Evolutionary conservation across 345 rosid genomes (phyloP).

Genomic region (Arabidopsis arenosa): DNA sequence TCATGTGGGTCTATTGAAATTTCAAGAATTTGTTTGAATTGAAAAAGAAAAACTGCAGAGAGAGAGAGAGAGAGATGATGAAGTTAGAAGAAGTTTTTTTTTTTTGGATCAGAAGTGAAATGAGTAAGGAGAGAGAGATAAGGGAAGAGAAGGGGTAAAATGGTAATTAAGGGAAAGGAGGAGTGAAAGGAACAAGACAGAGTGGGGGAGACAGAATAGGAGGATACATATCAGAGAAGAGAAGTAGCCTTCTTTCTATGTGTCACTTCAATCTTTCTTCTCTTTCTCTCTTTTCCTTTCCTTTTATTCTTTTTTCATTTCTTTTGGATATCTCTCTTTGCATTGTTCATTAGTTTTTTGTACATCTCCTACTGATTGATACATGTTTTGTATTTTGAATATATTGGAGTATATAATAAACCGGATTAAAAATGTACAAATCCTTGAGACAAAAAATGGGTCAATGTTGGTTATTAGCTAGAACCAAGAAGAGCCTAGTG

Average conservation of each 20-base stretch:
- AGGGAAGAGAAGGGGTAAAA: conserved; percentile 2
- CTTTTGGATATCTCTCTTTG: conserved; percentile 4
- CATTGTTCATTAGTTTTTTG: conserved; percentile 18
- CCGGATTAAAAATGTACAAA: not conserved
- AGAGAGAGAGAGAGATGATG: not conserved
- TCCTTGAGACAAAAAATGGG: not conserved
- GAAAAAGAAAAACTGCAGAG: not conserved
- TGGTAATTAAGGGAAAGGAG: not conserved
- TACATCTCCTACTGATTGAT: not conserved
- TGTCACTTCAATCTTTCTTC: conserved; percentile 41
- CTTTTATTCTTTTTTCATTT: conserved; percentile 7
- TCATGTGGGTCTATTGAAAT: conserved; percentile 38
- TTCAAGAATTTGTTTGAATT: conserved; percentile 27
- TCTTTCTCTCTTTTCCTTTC: conserved; percentile 17
- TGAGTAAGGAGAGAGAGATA: conserved; percentile 21
- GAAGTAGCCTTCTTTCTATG: conserved; percentile 38
- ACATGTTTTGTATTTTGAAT: not conserved
- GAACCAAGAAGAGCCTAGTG: not conserved
- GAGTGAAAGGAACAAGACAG: conserved; percentile 67
- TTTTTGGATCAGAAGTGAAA: conserved; percentile 34
- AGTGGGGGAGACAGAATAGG: conserved; percentile 50
- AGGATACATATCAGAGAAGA: conserved; percentile 47
- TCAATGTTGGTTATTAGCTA: not conserved
- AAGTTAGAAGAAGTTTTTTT: conserved; percentile 25
- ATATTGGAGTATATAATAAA: not conserved